A percentile compares a stretch with the other conserved stretches of the same genome.
Evolutionary conservation across 257 asterid species (phyloP).

Genomic region (Solanum commersonii): DNA sequence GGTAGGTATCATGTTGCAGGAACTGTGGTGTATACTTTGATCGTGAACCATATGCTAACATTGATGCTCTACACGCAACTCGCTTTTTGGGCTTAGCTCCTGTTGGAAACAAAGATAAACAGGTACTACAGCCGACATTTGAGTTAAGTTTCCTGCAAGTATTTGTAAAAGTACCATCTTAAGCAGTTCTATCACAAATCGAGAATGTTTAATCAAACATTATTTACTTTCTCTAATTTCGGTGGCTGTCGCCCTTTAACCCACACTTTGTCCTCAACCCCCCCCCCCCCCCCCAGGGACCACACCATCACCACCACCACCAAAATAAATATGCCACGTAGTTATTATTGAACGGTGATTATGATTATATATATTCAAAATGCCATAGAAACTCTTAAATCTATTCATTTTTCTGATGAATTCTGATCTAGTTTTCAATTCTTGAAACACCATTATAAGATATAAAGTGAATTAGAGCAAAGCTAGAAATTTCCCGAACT

Average conservation of each 20-base stretch:
- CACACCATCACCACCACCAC: neutral
- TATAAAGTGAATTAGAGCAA: neutral
- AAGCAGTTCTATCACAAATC: neutral
- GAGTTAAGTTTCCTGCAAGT: neutral
- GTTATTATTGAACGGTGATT: neutral
- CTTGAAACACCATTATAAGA: neutral
- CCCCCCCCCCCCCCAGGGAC: too few relatives aligned
- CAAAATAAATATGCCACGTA: neutral
- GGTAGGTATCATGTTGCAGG: slow-evolving; percentile 92
- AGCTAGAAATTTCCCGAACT: neutral
- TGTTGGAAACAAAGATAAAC: slow-evolving; percentile 92
- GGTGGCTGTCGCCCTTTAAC: neutral
- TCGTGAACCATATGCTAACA: slow-evolving; percentile 80
- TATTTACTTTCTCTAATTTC: neutral
- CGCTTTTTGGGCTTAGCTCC: slow-evolving; percentile 92
- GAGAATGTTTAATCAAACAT: neutral
- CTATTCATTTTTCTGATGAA: neutral
- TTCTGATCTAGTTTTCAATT: neutral
- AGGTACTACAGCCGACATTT: slow-evolving; percentile 29
- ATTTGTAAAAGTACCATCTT: neutral
- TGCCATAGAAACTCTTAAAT: neutral
- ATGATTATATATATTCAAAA: neutral
- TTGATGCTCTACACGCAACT: slow-evolving; percentile 68
- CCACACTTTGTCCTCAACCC: neutral
- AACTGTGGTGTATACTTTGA: slow-evolving; percentile 55